These are phyloP conservation scores for Phytophthora rubi DNA, from an alignment of 352 stramenopile species.

Conservation along the genomic window DNA sequence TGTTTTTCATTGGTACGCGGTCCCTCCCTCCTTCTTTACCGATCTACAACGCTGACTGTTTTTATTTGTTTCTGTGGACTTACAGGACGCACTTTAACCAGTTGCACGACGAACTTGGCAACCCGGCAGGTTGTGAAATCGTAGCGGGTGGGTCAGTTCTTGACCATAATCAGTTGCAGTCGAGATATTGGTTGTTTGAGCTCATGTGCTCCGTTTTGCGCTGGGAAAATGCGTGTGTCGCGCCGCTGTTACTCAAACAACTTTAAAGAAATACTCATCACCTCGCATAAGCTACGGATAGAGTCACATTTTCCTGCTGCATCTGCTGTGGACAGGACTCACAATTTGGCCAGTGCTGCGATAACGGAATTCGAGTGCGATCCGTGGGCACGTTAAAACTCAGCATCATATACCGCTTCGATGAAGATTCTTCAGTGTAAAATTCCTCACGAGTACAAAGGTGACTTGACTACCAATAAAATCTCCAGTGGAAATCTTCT, in stretches of 20 bases:
- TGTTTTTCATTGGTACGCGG: slow-evolving; percentile 52
- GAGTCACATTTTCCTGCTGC: no score
- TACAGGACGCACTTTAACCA: slow-evolving; percentile 58
- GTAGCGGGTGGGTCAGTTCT: slow-evolving; percentile 52
- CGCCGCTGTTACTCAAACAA: slow-evolving; percentile 42
- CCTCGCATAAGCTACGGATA: no score
- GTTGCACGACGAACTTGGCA: slow-evolving; percentile 44
- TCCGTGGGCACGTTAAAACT: no score
- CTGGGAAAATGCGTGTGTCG: slow-evolving; percentile 53
- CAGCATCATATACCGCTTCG: no score
- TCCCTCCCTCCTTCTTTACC: neutral
- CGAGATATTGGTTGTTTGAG: slow-evolving; percentile 66
- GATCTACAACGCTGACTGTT: neutral
- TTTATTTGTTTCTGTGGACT: neutral
- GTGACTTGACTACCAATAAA: no score
- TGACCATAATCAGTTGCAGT: slow-evolving; percentile 48
- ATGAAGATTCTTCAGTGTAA: no score
- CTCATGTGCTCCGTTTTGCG: slow-evolving; percentile 63
- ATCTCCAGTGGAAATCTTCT: no score
- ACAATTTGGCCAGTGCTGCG: no score
- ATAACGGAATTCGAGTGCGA: no score
- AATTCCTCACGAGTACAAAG: no score
- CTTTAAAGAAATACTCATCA: neutral
- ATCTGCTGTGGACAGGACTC: no score
- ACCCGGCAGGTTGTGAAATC: slow-evolving; percentile 51